phyloP scores from a whole-genome alignment of 2,329 filamentous ascomycete species.

The Fusarium coicis region DNA sequence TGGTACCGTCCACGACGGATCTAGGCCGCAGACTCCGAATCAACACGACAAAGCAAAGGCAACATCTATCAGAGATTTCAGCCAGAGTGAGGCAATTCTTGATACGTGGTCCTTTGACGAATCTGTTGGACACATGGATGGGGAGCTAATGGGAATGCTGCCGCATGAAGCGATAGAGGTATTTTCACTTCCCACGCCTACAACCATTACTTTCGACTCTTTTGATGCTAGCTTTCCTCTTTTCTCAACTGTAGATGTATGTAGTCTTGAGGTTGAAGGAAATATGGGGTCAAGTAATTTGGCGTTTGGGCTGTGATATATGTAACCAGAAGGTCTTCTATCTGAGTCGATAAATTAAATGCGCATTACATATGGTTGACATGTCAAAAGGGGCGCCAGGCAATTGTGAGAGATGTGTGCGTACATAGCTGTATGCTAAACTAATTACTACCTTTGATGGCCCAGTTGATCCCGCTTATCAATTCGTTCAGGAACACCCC shows the following conservation, averaged over 20 bases:
- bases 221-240: not conserved
- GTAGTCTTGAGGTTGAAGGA: not conserved
- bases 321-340: not conserved
- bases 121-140: not conserved
- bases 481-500: not conserved
- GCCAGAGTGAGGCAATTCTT: not conserved
- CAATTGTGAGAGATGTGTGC: not conserved
- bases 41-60: not conserved
- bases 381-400: not conserved
- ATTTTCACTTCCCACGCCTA: not conserved
- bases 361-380: not conserved
- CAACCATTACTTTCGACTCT: not conserved
- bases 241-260: not conserved
- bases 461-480: not conserved
- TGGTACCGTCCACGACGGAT: not conserved
- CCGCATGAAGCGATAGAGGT: not conserved
- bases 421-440: not conserved
- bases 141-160: not conserved
- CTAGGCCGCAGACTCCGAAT: not conserved
- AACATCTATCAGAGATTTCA: fast-evolving
- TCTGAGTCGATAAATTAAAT: not conserved
- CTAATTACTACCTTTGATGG: not conserved
- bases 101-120: not conserved
- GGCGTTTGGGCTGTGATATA: not conserved
- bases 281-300: not conserved